These are phyloP conservation scores for Barnettozyma salicaria DNA, from an alignment of 805 yeast species.

Conservation along the genomic window DNA sequence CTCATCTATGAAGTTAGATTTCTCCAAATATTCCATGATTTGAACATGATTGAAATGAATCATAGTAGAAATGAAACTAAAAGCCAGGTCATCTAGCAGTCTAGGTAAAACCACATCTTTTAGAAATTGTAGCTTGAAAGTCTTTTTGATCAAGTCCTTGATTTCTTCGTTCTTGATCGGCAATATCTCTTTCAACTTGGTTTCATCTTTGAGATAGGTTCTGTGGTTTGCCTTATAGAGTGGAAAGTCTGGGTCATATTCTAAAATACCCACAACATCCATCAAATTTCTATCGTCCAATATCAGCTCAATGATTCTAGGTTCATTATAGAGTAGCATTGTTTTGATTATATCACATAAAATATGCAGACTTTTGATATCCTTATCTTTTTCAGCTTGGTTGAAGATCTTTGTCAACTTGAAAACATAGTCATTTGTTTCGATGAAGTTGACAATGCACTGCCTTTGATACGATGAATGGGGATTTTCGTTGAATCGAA, in stretches of 20 bases:
- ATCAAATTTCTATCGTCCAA: slow-evolving; percentile 45
- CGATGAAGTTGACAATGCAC: slow-evolving; percentile 50
- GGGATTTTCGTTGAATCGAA: slow-evolving; percentile 46
- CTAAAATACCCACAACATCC: slow-evolving; percentile 74
- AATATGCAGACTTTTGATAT: slow-evolving; percentile 52
- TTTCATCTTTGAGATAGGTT: slow-evolving; percentile 49
- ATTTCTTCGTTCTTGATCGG: slow-evolving; percentile 50
- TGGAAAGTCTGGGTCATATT: slow-evolving; percentile 87
- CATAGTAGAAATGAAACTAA: slow-evolving; percentile 57
- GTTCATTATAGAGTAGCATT: slow-evolving; percentile 65
- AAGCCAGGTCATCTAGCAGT: slow-evolving; percentile 73
- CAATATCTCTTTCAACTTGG: slow-evolving; percentile 64
- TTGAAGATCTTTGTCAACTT: slow-evolving; percentile 49
- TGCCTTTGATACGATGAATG: slow-evolving; percentile 58
- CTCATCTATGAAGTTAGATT: slow-evolving; percentile 45
- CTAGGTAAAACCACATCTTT: slow-evolving; percentile 85
- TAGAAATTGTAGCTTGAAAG: slow-evolving; percentile 72
- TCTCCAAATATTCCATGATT: slow-evolving; percentile 53
- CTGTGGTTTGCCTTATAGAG: slow-evolving; percentile 74
- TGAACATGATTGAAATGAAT: slow-evolving; percentile 65
- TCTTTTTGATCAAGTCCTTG: slow-evolving; percentile 56
- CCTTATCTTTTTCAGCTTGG: slow-evolving; percentile 46
- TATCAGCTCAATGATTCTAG: slow-evolving; percentile 50
- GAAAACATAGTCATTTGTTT: slow-evolving; percentile 45
- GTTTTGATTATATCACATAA: slow-evolving; percentile 72